These are phyloP conservation scores for Dalbergia cochinchinensis DNA, from an alignment of 306 rosid genomes.

Conservation along the genomic window DNA sequence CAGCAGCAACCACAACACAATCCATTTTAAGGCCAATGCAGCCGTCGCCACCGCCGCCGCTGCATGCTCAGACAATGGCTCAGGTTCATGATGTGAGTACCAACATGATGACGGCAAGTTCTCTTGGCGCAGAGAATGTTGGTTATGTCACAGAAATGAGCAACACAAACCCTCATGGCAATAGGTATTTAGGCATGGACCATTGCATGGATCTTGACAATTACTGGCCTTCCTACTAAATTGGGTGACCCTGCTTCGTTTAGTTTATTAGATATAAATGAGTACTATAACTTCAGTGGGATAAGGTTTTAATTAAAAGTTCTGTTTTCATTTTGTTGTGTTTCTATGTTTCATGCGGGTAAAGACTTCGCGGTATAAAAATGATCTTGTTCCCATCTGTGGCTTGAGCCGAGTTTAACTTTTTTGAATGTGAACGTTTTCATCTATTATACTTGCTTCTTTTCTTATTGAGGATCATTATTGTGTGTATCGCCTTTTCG, in stretches of 20 bases:
- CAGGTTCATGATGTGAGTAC: conserved; percentile 52
- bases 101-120: conserved; percentile 50
- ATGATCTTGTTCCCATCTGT: conserved; percentile 1
- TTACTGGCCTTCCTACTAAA: conserved; percentile 80
- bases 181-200: conserved; percentile 72
- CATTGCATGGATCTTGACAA: conserved; percentile 80
- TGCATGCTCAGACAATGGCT: not conserved
- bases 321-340: conserved; percentile 27
- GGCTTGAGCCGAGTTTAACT: conserved; percentile 22
- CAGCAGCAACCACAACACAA: conserved; percentile 35
- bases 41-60: conserved; percentile 9
- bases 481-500: not conserved
- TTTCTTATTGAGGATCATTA: not conserved
- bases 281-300: conserved; percentile 8
- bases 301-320: conserved; percentile 26
- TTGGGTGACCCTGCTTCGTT: not conserved
- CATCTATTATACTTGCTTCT: not conserved
- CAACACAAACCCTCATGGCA: conserved; percentile 48
- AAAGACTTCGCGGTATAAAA: conserved; percentile 8
- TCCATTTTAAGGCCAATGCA: conserved; percentile 52
- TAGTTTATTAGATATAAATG: conserved; percentile 6
- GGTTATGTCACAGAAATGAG: conserved; percentile 68
- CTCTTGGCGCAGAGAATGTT: conserved; percentile 53
- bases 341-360: conserved; percentile 22
- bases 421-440: conserved; percentile 34